A percentile compares a stretch with the other conserved stretches of the same genome.
These are phyloP conservation scores for Saccharomyces paradoxus DNA, from an alignment of 805 yeast species.

Conservation along the genomic window DNA sequence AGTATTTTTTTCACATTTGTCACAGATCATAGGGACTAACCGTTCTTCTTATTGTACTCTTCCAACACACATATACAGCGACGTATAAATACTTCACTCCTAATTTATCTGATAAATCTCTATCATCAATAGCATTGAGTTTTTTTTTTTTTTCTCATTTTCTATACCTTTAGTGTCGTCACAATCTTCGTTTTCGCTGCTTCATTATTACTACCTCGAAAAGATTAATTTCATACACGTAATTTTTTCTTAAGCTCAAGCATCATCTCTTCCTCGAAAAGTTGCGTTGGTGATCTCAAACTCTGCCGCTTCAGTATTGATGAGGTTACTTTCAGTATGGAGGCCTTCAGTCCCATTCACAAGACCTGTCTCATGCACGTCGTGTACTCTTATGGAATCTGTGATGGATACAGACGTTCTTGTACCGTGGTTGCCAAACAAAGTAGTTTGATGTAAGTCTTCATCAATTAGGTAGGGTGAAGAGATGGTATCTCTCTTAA, in stretches of 20 bases:
- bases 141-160: neutral
- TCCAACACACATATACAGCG: neutral
- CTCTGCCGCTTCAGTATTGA: neutral
- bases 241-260: neutral
- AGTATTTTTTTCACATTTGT: neutral
- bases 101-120: neutral
- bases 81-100: neutral
- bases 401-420: neutral
- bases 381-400: neutral
- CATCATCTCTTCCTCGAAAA: neutral
- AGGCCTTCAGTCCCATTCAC: neutral
- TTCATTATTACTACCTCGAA: neutral
- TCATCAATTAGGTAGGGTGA: slow-evolving; percentile 8
- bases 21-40: neutral
- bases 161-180: neutral
- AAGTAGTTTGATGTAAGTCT: slow-evolving; percentile 11
- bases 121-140: neutral
- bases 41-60: neutral
- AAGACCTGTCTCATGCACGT: neutral
- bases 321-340: neutral
- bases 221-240: neutral
- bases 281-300: neutral
- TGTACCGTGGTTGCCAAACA: slow-evolving; percentile 7
- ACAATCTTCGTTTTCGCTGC: neutral
- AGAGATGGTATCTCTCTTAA: slow-evolving; percentile 10